Evolutionary conservation across 1,139 yeast species (phyloP), one percentile per base, ranked within the genome.

Genomic region (Geotrichum klebahnii): DNA sequence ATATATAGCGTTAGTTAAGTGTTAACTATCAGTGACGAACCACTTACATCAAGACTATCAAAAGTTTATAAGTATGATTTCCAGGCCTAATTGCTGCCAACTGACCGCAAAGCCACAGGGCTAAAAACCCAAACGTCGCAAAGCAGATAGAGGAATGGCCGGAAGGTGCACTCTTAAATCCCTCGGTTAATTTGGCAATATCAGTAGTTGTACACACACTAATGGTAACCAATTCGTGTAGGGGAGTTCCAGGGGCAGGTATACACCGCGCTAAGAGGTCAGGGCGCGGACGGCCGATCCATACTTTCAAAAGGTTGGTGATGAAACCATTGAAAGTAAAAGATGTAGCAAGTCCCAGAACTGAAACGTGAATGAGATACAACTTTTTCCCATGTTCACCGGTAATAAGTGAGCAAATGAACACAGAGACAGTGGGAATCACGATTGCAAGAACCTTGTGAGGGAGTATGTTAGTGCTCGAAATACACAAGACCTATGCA

Each of bases 241-340:
- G 48, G 2, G 72, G 68, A 2, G 73, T 63, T 16, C 64, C 68
- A 5, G 59, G 55, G n/a, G 62, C 59, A 1, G 90, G 84, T 14
- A 74, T 70, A 67, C 95, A 86, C 46, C 95, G 68, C 4, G 78
- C 80, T 28, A 86, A 66, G 59, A 86, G 84, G 64, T 86, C 95
- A 0, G 95, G 95, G 35, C 95, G 71, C 37, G 84, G 86, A 57
- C 87, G 73, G n/a, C 89, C 92, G 35, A 86, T 79, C 81, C 86
- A 79, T 55, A 79, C 77, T 65, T 86, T 86, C 50, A 84, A 64
- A 28, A 79, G 67, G 58, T 80, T 81, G 26, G 84, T 78, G 38
- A 78, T 55, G 6, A 76, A 71, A 5, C 74, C 73, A 28, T 74
- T 74, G 37, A 75, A 54, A 3, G 68, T 58, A 44, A 75, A 63